Evolutionary conservation across 2,329 filamentous ascomycete genomes (phyloP).

Genomic region (Fusarium annulatum): DNA sequence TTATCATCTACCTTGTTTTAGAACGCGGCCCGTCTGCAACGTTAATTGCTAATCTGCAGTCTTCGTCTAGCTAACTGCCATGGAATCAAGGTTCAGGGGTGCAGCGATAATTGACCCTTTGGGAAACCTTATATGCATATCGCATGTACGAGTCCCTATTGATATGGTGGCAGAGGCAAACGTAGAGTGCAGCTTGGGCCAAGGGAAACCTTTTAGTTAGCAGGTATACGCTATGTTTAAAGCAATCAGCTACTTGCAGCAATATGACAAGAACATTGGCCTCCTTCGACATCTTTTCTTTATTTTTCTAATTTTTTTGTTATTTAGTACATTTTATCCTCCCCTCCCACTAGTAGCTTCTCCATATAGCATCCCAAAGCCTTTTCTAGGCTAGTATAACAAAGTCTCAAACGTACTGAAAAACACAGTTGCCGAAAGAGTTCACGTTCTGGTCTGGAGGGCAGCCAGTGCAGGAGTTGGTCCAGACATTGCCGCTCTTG

Average conservation of each 20-base stretch:
- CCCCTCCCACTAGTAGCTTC: accelerated
- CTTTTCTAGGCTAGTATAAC: accelerated
- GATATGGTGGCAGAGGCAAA: accelerated
- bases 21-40: too few species aligned
- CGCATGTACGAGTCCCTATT: not conserved
- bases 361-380: accelerated
- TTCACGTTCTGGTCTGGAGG: not conserved
- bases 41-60: not conserved
- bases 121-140: not conserved
- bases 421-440: not conserved
- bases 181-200: accelerated
- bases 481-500: not conserved
- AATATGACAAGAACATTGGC: accelerated
- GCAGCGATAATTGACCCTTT: not conserved
- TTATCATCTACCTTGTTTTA: not conserved
- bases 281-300: not conserved
- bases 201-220: not conserved
- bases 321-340: not conserved
- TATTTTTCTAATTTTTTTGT: not conserved
- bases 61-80: not conserved
- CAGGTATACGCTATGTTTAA: accelerated
- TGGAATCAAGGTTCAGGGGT: not conserved
- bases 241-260: too few species aligned
- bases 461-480: not conserved
- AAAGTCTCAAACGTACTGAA: not conserved